Evolutionary conservation across 768 basidiomycete genomes (phyloP), one percentile per base, ranked within the genome.

Genomic region (Crepidotus variabilis): DNA sequence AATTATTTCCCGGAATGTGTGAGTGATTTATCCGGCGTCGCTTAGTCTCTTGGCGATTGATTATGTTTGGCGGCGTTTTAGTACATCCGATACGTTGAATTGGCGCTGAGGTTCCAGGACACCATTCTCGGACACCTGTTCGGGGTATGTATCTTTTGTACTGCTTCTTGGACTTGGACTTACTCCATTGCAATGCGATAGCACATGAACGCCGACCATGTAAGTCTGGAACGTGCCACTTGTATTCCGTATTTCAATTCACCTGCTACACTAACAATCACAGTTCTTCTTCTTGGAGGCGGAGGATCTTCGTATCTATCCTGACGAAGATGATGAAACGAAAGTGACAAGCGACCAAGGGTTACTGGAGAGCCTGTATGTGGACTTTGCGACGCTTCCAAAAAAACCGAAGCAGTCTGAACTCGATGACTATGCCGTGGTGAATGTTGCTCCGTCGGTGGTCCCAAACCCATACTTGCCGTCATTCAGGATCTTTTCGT

Each of bases 381-480:
- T 81, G 49, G 88, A 91, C 59, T 92, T 89, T 69, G 68, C 73
- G 9, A 78, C 78, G 28, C 77, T 94, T 53, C 86, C 86, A 6
- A 79, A 78, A 45, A 64, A 66, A 53, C 65, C 76, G 21, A 76
- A 78, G 57, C 70, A 79, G 52, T 63, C 81, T 43, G 80, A 87
- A 65, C 65, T 84, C 60, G 85, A 82, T 62, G 77, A 87, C 58
- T 92, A 87, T 63, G 83, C 83, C 2, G 84, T 90, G 34, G 80
- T 93, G 59, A 93, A 91, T 66, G 88, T 92, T 23, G 80, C 82
- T 34, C 90, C 94, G 4, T 82, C 90, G 33, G 84, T 94, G 20
- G 88, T 94, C 54, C 92, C 93, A n/a, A 92, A 92, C 56, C 86
- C 86, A 16, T 97, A 90, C 72, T 70, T 90, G 49, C 92, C 94